These are phyloP conservation scores for Gnetum montanum DNA, from an alignment of 75 land plant genomes.

Conservation along the genomic window DNA sequence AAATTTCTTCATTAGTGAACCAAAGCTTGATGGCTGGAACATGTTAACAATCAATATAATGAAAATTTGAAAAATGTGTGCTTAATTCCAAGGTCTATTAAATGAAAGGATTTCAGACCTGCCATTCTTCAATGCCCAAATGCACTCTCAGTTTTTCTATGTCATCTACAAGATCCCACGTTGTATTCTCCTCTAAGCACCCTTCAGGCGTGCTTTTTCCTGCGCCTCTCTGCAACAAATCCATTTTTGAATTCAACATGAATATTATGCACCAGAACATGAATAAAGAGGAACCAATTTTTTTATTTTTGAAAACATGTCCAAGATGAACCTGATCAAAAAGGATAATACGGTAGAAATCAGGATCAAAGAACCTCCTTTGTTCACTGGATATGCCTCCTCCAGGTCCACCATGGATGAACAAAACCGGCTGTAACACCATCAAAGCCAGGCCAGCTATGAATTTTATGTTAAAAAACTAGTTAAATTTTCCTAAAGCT, in stretches of 20 bases:
- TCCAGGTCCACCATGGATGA: slow-evolving; percentile 98
- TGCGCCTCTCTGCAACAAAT: slow-evolving; percentile 75
- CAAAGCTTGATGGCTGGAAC: not conserved
- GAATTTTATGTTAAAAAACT: not conserved
- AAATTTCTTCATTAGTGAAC: not conserved
- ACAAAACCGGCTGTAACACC: slow-evolving; percentile 67
- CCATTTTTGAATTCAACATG: not conserved
- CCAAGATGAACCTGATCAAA: slow-evolving; percentile 69
- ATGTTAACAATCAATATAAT: not conserved
- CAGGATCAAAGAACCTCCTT: slow-evolving; percentile 86
- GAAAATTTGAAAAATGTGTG: not conserved
- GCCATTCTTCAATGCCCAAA: slow-evolving; percentile 80
- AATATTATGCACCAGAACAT: not conserved
- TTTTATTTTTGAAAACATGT: not conserved
- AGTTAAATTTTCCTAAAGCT: not conserved
- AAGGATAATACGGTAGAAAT: slow-evolving; percentile 67
- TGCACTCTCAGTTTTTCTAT: slow-evolving; percentile 89
- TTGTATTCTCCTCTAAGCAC: slow-evolving; percentile 87
- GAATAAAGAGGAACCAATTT: too few species aligned
- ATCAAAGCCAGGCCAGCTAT: not conserved
- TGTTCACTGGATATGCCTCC: slow-evolving; percentile 72
- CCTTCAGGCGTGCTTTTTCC: slow-evolving; percentile 92
- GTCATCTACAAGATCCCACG: slow-evolving; percentile 89
- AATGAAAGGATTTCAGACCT: slow-evolving; percentile 19
- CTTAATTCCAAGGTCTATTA: not conserved